Conservation (phyloP, 768 basidiomycete genomes). For the Suillus paluster region DNA sequence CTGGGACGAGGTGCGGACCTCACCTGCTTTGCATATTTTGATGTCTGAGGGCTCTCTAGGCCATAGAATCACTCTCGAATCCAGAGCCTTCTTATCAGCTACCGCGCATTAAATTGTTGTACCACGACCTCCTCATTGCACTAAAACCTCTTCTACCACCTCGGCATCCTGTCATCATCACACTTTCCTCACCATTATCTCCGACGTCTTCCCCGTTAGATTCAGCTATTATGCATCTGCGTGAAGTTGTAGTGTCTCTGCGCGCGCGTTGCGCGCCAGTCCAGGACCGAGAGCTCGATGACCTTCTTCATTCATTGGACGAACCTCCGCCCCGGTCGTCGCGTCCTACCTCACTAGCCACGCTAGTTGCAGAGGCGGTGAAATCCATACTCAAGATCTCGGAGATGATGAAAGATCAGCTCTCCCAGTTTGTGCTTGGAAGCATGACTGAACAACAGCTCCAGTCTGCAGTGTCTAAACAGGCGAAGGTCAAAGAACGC, state of each 20-base stretch:
- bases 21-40: conserved; percentile 10
- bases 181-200: conserved; percentile 60
- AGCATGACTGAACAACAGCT: conserved; percentile 70
- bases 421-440: conserved; percentile 67
- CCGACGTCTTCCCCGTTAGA: conserved; percentile 72
- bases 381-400: conserved; percentile 54
- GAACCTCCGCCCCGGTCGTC: conserved; percentile 31
- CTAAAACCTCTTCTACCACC: conserved; percentile 64
- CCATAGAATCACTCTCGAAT: conserved; percentile 56
- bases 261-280: conserved; percentile 69
- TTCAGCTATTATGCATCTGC: conserved; percentile 57
- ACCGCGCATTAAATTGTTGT: conserved; percentile 58
- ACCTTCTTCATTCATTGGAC: conserved; percentile 41
- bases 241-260: conserved; percentile 55
- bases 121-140: conserved; percentile 54
- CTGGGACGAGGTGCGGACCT: conserved; percentile 67
- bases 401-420: conserved; percentile 70
- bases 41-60: conserved; percentile 46
- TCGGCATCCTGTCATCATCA: conserved; percentile 51
- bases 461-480: conserved; percentile 47
- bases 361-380: conserved; percentile 50
- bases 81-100: conserved; percentile 63
- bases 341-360: conserved; percentile 43
- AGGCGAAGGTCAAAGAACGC: conserved; percentile 60
- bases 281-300: conserved; percentile 59